Conservation (phyloP, 345 rosid species). For the Jatropha curcas region DNA sequence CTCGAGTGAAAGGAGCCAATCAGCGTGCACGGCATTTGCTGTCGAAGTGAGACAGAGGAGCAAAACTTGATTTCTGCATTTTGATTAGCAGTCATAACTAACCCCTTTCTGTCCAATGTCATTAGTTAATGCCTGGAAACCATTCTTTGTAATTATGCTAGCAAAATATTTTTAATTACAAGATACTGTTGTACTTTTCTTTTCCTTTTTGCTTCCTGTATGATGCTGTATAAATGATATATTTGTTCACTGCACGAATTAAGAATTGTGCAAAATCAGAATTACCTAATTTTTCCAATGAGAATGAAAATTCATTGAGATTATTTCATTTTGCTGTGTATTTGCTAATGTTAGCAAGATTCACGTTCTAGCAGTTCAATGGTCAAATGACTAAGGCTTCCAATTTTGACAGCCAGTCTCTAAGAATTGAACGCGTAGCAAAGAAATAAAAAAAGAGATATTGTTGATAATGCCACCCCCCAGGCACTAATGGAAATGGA, state of each 20-base stretch:
- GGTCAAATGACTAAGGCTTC: neutral
- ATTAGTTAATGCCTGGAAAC: neutral
- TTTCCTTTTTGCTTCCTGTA: neutral
- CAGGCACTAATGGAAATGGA: too few relatives aligned
- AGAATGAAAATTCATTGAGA: neutral
- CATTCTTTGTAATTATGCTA: slow-evolving; percentile 2
- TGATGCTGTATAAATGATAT: too few relatives aligned
- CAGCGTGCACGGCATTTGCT: slow-evolving; percentile 33
- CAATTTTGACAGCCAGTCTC: too few relatives aligned
- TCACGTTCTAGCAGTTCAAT: too few relatives aligned
- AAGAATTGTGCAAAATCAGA: neutral
- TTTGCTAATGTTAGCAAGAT: neutral
- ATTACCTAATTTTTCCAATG: neutral
- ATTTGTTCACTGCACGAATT: neutral
- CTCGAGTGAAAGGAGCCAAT: slow-evolving; percentile 39
- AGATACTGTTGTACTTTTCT: neutral
- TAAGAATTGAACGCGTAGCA: too few relatives aligned
- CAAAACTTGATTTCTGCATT: neutral
- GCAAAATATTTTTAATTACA: neutral
- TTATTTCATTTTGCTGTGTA: neutral
- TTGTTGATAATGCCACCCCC: too few relatives aligned
- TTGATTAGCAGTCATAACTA: neutral
- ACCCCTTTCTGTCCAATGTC: neutral
- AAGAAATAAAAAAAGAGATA: too few relatives aligned
- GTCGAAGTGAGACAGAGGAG: slow-evolving; percentile 13